phyloP scores from a whole-genome alignment of 495 filamentous ascomycete species.

The Aspergillus campestris region DNA sequence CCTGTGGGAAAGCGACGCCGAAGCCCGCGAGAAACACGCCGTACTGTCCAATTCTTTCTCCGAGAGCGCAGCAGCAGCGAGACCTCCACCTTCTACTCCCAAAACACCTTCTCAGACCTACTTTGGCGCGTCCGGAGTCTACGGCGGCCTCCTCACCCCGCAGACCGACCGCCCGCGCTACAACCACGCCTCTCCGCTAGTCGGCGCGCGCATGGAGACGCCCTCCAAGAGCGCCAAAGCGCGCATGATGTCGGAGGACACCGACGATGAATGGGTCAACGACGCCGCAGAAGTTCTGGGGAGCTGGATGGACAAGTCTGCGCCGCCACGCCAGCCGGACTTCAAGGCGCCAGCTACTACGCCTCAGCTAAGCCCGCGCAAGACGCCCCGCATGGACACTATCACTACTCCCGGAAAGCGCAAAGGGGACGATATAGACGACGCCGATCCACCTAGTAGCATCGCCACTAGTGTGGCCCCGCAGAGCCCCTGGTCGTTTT shows the following conservation, averaged over 20 bases:
- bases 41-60: constrained; percentile 44
- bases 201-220: constrained; percentile 6
- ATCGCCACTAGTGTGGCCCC: too few relatives aligned
- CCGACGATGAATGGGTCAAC: constrained; percentile 38
- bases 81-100: constrained; percentile 10
- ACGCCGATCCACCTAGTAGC: background rate
- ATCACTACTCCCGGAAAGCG: constrained; percentile 47
- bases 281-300: constrained; percentile 1
- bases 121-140: background rate
- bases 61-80: constrained; percentile 10
- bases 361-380: constrained; percentile 12
- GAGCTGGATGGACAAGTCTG: background rate
- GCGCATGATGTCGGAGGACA: constrained; percentile 35
- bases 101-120: constrained; percentile 15
- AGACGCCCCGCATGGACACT: constrained; percentile 34
- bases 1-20: constrained; percentile 58
- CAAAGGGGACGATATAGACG: constrained; percentile 32
- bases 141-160: constrained; percentile 27
- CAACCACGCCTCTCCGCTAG: background rate
- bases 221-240: constrained; percentile 28
- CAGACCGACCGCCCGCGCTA: constrained; percentile 23
- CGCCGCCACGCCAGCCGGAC: constrained; percentile 13
- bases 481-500: constrained; percentile 16
- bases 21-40: constrained; percentile 42
- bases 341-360: constrained; percentile 30